phyloP scores from a whole-genome alignment of 768 basidiomycete genomes.

The Pisolithus tinctorius region DNA sequence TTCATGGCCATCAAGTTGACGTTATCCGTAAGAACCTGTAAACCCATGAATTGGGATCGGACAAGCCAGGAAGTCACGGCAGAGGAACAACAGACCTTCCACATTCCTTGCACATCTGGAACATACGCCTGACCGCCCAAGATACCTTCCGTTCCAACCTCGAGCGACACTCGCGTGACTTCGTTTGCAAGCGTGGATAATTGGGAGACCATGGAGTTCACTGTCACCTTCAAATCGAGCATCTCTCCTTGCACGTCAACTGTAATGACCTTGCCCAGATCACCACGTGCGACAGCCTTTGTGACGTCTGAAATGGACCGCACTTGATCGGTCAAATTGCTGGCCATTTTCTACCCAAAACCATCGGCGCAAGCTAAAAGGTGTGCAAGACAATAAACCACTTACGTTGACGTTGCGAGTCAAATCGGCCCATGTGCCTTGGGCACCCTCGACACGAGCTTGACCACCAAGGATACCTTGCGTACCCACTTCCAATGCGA shows the following conservation, averaged over 20 bases:
- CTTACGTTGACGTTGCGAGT: conserved; percentile 83
- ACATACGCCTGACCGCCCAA: conserved; percentile 91
- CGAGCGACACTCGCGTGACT: conserved; percentile 87
- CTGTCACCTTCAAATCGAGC: conserved; percentile 75
- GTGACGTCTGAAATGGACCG: conserved; percentile 87
- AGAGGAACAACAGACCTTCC: conserved; percentile 54
- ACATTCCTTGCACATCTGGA: conserved; percentile 90
- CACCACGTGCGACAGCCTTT: conserved; percentile 73
- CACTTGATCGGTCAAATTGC: conserved; percentile 79
- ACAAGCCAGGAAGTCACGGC: conserved; percentile 13
- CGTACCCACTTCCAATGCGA: conserved; percentile 86
- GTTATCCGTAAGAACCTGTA: conserved; percentile 60
- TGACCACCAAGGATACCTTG: conserved; percentile 89
- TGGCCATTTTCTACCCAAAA: conserved; percentile 72
- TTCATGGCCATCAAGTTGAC: conserved; percentile 90
- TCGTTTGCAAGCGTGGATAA: conserved; percentile 69
- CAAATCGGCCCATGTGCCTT: conserved; percentile 90
- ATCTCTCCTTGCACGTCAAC: conserved; percentile 96
- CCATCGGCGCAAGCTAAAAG: not conserved
- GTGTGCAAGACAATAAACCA: not conserved
- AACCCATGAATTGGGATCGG: not conserved
- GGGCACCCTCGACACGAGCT: conserved; percentile 83
- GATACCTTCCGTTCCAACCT: conserved; percentile 90
- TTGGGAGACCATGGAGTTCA: conserved; percentile 73
- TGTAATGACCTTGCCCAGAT: conserved; percentile 76